phyloP scores from a whole-genome alignment of 352 stramenopile genomes.

The Peronospora belbahrii region DNA sequence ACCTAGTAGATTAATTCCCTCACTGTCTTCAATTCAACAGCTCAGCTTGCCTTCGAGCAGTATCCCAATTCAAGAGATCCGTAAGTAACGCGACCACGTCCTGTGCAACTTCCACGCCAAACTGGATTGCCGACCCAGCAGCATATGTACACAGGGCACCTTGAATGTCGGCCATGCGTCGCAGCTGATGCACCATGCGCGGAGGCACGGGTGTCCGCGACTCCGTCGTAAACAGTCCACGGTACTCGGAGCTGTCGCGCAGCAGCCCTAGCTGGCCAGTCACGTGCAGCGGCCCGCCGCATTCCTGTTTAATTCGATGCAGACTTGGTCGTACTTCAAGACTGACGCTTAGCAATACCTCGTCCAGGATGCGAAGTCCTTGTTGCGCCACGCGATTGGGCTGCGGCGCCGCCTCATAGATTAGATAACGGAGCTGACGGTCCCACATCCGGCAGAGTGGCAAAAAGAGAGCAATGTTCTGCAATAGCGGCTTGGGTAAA shows the following conservation, averaged over 20 bases:
- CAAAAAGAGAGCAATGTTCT: conserved; percentile 71
- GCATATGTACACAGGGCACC: conserved; percentile 61
- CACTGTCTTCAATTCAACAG: conserved; percentile 27
- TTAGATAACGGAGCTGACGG: conserved; percentile 70
- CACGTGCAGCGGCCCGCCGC: conserved; percentile 29
- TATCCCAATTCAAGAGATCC: conserved; percentile 62
- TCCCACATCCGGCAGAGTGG: conserved; percentile 74
- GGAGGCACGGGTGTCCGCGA: conserved; percentile 37
- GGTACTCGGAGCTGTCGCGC: conserved; percentile 59
- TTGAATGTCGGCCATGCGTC: conserved; percentile 75
- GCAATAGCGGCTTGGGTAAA: conserved; percentile 68
- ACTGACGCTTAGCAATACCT: conserved; percentile 69
- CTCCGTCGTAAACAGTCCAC: conserved; percentile 50
- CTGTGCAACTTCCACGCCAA: conserved; percentile 67
- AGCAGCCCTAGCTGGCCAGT: conserved; percentile 64
- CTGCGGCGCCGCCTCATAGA: conserved; percentile 61
- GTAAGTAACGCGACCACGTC: conserved; percentile 68
- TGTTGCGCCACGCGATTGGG: conserved; percentile 75
- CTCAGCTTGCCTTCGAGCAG: conserved; percentile 42
- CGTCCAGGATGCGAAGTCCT: conserved; percentile 73
- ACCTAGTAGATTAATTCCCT: conserved; percentile 4
- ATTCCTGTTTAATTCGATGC: conserved; percentile 39
- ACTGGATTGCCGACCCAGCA: conserved; percentile 57
- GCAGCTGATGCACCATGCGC: conserved; percentile 51
- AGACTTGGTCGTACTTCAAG: conserved; percentile 56